Evolutionary conservation across 2,329 filamentous ascomycete genomes (phyloP).

Genomic region (Scedosporium aurantiacum): DNA sequence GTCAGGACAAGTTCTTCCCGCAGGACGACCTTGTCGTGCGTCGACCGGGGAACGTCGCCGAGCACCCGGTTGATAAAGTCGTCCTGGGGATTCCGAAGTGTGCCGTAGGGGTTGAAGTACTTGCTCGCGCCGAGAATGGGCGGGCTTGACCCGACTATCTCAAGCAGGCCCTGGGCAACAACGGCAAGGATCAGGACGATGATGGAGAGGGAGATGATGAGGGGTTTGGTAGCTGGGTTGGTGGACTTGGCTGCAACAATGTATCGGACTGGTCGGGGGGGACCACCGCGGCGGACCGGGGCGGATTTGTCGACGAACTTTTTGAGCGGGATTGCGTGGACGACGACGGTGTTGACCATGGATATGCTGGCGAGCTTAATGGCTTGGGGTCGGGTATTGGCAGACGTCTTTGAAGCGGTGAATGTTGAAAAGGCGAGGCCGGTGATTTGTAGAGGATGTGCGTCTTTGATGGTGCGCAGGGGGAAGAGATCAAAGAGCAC

Average conservation of each 20-base stretch:
- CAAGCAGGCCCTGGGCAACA: slow-evolving; percentile 52
- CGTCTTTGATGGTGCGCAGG: slow-evolving; percentile 40
- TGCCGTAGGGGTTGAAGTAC: slow-evolving; percentile 7
- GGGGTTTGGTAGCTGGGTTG: slow-evolving; percentile 35
- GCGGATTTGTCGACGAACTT: slow-evolving; percentile 25
- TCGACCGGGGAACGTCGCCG: not conserved
- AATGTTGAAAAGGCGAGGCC: slow-evolving; percentile 48
- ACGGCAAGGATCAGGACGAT: slow-evolving; percentile 51
- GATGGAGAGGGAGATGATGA: slow-evolving; percentile 43
- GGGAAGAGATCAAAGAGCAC: slow-evolving; percentile 41
- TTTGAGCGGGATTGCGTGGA: slow-evolving; percentile 66
- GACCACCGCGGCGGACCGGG: slow-evolving; percentile 22
- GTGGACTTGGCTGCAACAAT: slow-evolving; percentile 52
- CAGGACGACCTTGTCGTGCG: not conserved
- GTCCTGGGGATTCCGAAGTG: slow-evolving; percentile 4
- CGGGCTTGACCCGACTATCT: slow-evolving; percentile 45
- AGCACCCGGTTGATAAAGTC: slow-evolving; percentile 1
- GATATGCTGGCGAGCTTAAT: slow-evolving; percentile 74
- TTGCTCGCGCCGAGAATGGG: slow-evolving; percentile 31
- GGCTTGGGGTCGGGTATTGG: slow-evolving; percentile 17
- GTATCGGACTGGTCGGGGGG: slow-evolving; percentile 51
- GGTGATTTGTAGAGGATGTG: slow-evolving; percentile 48
- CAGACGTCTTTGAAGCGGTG: slow-evolving; percentile 36
- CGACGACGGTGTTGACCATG: slow-evolving; percentile 66
- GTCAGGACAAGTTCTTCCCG: slow-evolving; percentile 3